These are phyloP conservation scores for Ogataea salicorniae DNA, from an alignment of 805 yeast species.

Conservation along the genomic window DNA sequence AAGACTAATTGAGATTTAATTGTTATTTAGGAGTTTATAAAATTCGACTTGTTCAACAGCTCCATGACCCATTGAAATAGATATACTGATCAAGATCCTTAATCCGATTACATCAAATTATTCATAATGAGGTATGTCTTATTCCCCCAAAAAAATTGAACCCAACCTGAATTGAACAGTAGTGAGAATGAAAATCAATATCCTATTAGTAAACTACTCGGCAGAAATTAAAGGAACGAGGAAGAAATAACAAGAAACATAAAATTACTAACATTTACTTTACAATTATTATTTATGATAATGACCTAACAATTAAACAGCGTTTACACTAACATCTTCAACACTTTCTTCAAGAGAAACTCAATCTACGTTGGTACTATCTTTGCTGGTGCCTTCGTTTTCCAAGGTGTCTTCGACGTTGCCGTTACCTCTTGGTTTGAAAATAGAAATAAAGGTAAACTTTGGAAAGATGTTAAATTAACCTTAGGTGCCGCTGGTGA, in stretches of 20 bases:
- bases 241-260: no score
- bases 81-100: background rate
- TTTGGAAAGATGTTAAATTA: constrained; percentile 76
- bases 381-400: constrained; percentile 78
- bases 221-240: no score
- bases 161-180: no score
- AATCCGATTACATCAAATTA: background rate
- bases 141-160: no score
- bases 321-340: constrained; percentile 46
- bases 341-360: constrained; percentile 81
- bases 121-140: constrained; percentile 1
- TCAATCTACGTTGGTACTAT: constrained; percentile 79
- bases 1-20: background rate
- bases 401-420: constrained; percentile 71
- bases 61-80: background rate
- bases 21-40: background rate
- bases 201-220: no score
- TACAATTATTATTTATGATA: background rate
- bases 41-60: background rate
- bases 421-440: constrained; percentile 69
- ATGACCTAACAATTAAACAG: background rate
- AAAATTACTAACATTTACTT: no score
- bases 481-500: constrained; percentile 52
- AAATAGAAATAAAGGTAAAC: constrained; percentile 75
- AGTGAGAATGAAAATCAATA: no score